Evolutionary conservation across 495 filamentous ascomycete species (phyloP), one percentile per base, ranked within the genome.

Genomic region (Penicillium angulare): DNA sequence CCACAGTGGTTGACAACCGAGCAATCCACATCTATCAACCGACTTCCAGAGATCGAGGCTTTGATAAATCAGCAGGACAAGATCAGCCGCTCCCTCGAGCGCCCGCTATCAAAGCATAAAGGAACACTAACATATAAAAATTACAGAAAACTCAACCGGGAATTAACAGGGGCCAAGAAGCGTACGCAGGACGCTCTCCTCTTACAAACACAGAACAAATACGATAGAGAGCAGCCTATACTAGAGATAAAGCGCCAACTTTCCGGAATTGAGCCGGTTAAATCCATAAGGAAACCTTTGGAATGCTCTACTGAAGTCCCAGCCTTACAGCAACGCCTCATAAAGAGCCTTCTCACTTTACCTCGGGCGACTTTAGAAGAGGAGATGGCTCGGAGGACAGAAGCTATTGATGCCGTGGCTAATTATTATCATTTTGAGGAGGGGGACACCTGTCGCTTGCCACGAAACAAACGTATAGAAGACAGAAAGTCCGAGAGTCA

Each of bases 391-490:
- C 54, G 57, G 23, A 59, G 60, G 16, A 70, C 59, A 13, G 60
- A 56, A 47, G 60, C 59, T 22, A 69, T 71, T 52, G 51, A 70
- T 58, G 57, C 18, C 20, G 60, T 71, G 27, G 57, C 62, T 55
- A 55, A 53, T 44, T 71, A 71, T 41, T 60, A 46, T 58, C 24
- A 64, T 22, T 68, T 73, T 38, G 21, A 69, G 44, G 62, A 69
- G 44, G 65, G 56, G 22, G 51, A 56, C 50, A 61, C 50, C 15
- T 57, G 52, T 48, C 47, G 54, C 45, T 39, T 59, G 47, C 56
- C 55, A 51, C 44, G 43, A 9, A 49, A 57, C 16, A 68, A 63
- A 50, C 32, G 52, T n/a, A n/a, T 36, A 35, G 27, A 48, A 20
- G 43, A n/a, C 27, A 32, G 21, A 23, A 6, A 10, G 16, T 8